phyloP scores from a whole-genome alignment of 2,329 filamentous ascomycete species.

The Alternaria triticina region DNA sequence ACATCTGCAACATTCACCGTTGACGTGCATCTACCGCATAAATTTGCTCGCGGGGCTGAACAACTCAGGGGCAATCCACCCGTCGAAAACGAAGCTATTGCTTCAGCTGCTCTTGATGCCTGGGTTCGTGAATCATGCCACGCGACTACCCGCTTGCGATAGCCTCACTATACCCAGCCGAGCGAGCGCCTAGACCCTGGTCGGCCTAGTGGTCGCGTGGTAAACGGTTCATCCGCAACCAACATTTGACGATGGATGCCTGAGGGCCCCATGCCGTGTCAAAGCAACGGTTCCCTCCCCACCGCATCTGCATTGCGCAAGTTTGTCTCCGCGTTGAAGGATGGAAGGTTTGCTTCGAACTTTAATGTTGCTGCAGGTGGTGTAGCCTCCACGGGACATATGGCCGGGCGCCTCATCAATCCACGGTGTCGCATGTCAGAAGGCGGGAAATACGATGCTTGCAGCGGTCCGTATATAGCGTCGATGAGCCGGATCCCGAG shows the following conservation, averaged over 20 bases:
- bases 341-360: constrained; percentile 11
- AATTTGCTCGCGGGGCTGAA: background rate
- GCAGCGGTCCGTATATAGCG: constrained; percentile 11
- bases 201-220: background rate
- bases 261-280: background rate
- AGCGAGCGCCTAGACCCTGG: background rate
- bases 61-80: constrained; percentile 6
- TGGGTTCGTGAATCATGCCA: constrained; percentile 14
- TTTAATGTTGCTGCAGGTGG: background rate
- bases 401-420: background rate
- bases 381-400: constrained; percentile 1
- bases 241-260: background rate
- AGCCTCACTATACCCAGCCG: background rate
- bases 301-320: constrained; percentile 14
- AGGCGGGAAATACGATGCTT: background rate
- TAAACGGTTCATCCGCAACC: constrained; percentile 2
- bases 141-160: constrained; percentile 1
- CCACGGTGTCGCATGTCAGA: background rate
- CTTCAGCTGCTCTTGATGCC: constrained; percentile 4
- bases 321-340: constrained; percentile 14
- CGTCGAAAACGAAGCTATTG: constrained; percentile 8
- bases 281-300: constrained; percentile 3
- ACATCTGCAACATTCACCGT: background rate
- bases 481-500: background rate
- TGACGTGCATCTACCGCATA: background rate